Percentiles rank a stretch among this genome's conserved stretches.
phyloP scores from a whole-genome alignment of 2,329 filamentous ascomycete species.

The Chrysosphaeria jannelii region DNA sequence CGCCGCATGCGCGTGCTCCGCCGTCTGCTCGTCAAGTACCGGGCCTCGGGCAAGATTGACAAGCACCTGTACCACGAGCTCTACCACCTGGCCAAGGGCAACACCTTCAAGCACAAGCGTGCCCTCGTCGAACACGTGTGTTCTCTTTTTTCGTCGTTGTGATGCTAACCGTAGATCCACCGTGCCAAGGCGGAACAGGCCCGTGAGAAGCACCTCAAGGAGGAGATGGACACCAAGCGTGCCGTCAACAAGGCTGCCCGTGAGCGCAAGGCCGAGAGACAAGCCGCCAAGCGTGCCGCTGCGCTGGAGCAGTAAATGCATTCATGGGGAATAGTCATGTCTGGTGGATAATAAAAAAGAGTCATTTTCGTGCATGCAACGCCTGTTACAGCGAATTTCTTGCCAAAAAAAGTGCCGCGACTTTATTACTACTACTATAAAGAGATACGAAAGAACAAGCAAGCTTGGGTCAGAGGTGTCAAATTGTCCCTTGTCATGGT shows the following conservation, averaged over 20 bases:
- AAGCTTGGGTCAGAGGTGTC: conserved; percentile 28
- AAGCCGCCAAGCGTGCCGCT: conserved; percentile 68
- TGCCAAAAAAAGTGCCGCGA: background rate
- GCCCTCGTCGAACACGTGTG: conserved; percentile 98
- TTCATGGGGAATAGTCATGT: background rate
- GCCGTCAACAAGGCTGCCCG: conserved; percentile 99
- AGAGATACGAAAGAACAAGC: conserved; percentile 3
- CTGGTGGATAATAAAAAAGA: background rate
- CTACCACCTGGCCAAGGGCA: conserved; percentile 99
- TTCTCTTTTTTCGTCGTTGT: conserved; percentile 8
- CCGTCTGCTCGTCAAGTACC: conserved; percentile 98
- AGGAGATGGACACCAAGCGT: conserved; percentile 99
- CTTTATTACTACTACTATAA: too few relatives aligned
- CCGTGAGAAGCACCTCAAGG: conserved; percentile 85
- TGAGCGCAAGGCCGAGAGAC: conserved; percentile 90
- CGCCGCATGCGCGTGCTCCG: conserved; percentile 97
- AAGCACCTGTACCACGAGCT: conserved; percentile 99
- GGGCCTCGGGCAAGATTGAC: conserved; percentile 98
- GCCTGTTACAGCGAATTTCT: too few relatives aligned
- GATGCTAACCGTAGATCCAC: conserved; percentile 45
- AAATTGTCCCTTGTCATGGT: conserved; percentile 29
- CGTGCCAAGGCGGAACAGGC: conserved; percentile 99
- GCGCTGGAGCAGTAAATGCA: conserved; percentile 22
- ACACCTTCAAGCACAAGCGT: conserved; percentile 99
- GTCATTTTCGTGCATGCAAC: too few relatives aligned